Conservation (phyloP, 164 flowering plant genomes). For the Vitis rotundifolia region DNA sequence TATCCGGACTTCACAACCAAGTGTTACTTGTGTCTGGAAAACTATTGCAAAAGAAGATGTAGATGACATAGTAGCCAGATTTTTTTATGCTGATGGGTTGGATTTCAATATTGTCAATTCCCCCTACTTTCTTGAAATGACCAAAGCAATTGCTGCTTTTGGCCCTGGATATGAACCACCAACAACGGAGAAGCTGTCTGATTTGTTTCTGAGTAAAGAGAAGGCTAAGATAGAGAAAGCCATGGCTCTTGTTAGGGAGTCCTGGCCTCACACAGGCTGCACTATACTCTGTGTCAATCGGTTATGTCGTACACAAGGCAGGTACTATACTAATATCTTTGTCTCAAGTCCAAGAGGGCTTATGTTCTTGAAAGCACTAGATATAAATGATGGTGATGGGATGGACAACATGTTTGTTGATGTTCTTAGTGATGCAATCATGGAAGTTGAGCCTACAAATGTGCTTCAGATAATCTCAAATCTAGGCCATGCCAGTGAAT, state of each 20-base stretch:
- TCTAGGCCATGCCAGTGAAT: slow-evolving; percentile 20
- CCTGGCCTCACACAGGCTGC: slow-evolving; percentile 47
- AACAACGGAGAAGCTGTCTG: slow-evolving; percentile 27
- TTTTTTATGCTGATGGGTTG: slow-evolving; percentile 38
- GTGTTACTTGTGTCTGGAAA: slow-evolving; percentile 12
- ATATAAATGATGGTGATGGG: slow-evolving; percentile 20
- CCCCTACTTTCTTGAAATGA: slow-evolving; percentile 40
- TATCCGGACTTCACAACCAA: slow-evolving; percentile 20
- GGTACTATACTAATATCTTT: slow-evolving; percentile 21
- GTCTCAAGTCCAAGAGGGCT: slow-evolving; percentile 40
- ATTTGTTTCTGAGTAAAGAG: slow-evolving; percentile 33
- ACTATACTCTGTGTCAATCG: slow-evolving; percentile 30
- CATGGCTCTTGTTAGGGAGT: slow-evolving; percentile 30
- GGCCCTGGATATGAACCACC: slow-evolving; percentile 43
- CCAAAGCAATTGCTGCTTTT: slow-evolving; percentile 35
- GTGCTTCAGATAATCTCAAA: slow-evolving; percentile 39
- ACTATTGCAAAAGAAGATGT: slow-evolving; percentile 35
- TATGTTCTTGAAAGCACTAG: slow-evolving; percentile 28
- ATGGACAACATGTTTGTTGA: slow-evolving; percentile 20
- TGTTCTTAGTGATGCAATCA: slow-evolving; percentile 23
- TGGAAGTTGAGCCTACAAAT: slow-evolving; percentile 33
- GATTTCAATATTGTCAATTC: slow-evolving; percentile 28
- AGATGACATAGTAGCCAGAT: slow-evolving; percentile 43
- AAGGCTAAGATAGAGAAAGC: slow-evolving; percentile 37
- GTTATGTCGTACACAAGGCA: slow-evolving; percentile 14